These are phyloP conservation scores for Priceomyces medius DNA, from an alignment of 805 yeast genomes.

Conservation along the genomic window DNA sequence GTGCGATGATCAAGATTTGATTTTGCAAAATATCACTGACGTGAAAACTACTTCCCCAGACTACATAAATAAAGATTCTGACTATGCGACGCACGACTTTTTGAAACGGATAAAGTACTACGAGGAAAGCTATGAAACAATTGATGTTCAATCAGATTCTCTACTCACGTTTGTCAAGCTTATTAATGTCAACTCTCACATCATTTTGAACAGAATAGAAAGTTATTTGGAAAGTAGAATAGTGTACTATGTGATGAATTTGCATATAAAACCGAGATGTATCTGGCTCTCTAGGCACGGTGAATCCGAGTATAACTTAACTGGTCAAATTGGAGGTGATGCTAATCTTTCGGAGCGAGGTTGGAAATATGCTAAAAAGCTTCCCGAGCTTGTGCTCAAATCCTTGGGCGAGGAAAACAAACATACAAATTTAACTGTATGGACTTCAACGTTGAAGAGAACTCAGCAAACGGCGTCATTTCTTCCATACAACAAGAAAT, in stretches of 20 bases:
- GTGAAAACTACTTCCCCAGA: slow-evolving; percentile 88
- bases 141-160: slow-evolving; percentile 56
- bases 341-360: slow-evolving; percentile 84
- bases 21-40: slow-evolving; percentile 77
- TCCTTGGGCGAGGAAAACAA: slow-evolving; percentile 58
- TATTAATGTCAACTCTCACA: slow-evolving; percentile 84
- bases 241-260: slow-evolving; percentile 92
- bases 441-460: slow-evolving; percentile 91
- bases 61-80: slow-evolving; percentile 65
- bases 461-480: slow-evolving; percentile 90
- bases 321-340: slow-evolving; percentile 96
- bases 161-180: slow-evolving; percentile 82
- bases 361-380: slow-evolving; percentile 72
- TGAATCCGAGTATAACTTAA: slow-evolving; percentile 86
- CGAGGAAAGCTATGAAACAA: slow-evolving; percentile 72
- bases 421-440: slow-evolving; percentile 66
- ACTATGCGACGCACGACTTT: slow-evolving; percentile 71
- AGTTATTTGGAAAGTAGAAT: slow-evolving; percentile 88
- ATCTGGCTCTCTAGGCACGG: slow-evolving; percentile 97
- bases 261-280: slow-evolving; percentile 87
- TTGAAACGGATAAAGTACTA: slow-evolving; percentile 70
- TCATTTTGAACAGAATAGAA: slow-evolving; percentile 82
- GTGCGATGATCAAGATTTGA: slow-evolving; percentile 79
- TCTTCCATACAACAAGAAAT: slow-evolving; percentile 70
- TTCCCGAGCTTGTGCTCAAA: slow-evolving; percentile 72